Conservation (phyloP, 306 rosid species). For the Vicia villosa region DNA sequence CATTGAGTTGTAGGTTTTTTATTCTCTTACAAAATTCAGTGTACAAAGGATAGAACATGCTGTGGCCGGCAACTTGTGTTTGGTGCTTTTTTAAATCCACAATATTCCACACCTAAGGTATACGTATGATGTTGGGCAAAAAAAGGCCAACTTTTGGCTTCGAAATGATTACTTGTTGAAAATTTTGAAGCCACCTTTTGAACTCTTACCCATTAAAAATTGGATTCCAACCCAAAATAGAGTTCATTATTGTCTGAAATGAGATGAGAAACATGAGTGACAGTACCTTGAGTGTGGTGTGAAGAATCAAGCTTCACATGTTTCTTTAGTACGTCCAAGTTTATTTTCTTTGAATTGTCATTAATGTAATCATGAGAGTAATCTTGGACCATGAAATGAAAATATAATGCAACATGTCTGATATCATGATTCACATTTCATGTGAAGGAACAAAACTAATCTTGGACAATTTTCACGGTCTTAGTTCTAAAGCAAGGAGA, state of each 20-base stretch:
- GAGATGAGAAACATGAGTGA: constrained; percentile 35
- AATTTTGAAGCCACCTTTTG: constrained; percentile 28
- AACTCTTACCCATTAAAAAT: constrained; percentile 1
- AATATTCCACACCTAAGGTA: neutral
- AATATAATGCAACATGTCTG: constrained; percentile 28
- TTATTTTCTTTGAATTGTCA: neutral
- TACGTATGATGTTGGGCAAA: neutral
- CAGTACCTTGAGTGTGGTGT: constrained; percentile 10
- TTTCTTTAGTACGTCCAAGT: constrained; percentile 30
- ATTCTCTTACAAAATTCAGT: neutral
- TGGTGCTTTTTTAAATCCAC: constrained; percentile 11
- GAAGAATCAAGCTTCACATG: constrained; percentile 50
- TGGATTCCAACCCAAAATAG: neutral
- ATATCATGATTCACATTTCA: too few relatives aligned
- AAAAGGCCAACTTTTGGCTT: constrained; percentile 23
- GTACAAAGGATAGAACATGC: neutral
- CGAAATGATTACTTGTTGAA: constrained; percentile 33
- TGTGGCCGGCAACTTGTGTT: neutral
- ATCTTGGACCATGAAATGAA: constrained; percentile 37
- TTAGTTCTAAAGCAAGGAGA: too few relatives aligned
- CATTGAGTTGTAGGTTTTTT: neutral
- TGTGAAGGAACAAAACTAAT: constrained; percentile 29
- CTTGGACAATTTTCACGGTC: constrained; percentile 56
- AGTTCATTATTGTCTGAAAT: neutral
- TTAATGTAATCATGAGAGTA: constrained; percentile 36